These are phyloP conservation scores for Dalbergia cultrata DNA, from an alignment of 306 rosid genomes.

Conservation along the genomic window DNA sequence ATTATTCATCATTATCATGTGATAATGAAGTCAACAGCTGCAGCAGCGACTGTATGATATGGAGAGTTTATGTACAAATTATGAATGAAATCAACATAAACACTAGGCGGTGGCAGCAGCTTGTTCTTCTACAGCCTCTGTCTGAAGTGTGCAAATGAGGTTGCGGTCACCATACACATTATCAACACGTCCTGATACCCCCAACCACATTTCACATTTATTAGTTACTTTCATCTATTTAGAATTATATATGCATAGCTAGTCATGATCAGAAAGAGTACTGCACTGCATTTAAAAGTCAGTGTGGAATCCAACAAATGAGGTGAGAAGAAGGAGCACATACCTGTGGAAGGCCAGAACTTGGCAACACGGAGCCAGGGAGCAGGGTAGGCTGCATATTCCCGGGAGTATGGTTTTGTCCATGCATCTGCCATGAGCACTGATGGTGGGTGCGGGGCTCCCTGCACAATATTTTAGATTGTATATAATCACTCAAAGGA, in stretches of 20 bases:
- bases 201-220: constrained; percentile 6
- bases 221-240: neutral
- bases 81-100: constrained; percentile 35
- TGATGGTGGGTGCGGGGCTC: constrained; percentile 99
- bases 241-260: constrained; percentile 1
- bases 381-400: constrained; percentile 96
- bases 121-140: constrained; percentile 79
- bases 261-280: no score
- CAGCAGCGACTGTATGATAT: constrained; percentile 44
- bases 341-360: constrained; percentile 98
- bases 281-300: no score
- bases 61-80: constrained; percentile 51
- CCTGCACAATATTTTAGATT: constrained; percentile 57
- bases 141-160: constrained; percentile 97
- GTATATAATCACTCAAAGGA: constrained; percentile 16
- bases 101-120: constrained; percentile 90
- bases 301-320: no score
- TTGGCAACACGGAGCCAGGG: constrained; percentile 85
- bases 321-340: neutral
- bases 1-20: neutral
- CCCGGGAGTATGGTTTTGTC: constrained; percentile 94
- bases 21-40: constrained; percentile 42
- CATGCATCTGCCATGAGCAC: constrained; percentile 95
- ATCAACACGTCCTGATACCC: constrained; percentile 57
- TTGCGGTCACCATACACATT: constrained; percentile 97